Conservation (phyloP, 164 flowering plant genomes). For the Buxus sempervirens region DNA sequence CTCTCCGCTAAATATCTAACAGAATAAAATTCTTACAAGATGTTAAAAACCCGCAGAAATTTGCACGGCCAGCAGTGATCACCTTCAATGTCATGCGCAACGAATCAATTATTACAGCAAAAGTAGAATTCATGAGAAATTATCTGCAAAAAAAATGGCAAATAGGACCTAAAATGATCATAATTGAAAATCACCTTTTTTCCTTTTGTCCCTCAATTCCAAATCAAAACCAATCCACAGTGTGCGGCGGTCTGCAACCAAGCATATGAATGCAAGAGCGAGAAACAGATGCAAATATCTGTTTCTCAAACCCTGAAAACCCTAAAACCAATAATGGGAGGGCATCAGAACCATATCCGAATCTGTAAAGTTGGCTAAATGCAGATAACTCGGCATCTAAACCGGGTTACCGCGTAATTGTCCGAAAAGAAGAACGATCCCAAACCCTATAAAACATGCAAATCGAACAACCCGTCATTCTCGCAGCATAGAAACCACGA, state of each 20-base stretch:
- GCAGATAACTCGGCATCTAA: not conserved
- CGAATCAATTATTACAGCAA: too few relatives aligned
- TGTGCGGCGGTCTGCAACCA: conserved; percentile 5
- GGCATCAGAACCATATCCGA: not conserved
- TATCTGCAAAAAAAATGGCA: not conserved
- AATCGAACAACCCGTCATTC: conserved; percentile 21
- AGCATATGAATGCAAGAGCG: not conserved
- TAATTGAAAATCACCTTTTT: not conserved
- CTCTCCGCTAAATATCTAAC: not conserved
- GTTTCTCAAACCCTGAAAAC: not conserved
- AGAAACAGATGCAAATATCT: not conserved
- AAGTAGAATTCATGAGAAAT: too few relatives aligned
- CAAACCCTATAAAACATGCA: conserved; percentile 13
- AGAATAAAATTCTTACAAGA: too few relatives aligned
- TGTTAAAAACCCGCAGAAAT: too few relatives aligned
- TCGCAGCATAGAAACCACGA: not conserved
- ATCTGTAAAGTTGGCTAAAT: not conserved
- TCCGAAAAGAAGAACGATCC: not conserved
- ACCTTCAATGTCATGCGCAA: too few relatives aligned
- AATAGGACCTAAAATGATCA: not conserved
- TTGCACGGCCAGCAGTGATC: too few relatives aligned
- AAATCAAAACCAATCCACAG: not conserved
- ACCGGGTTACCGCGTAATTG: conserved; percentile 17
- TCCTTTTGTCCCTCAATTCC: not conserved
- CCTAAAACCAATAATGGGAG: not conserved